Evolutionary conservation across 352 stramenopile genomes (phyloP).

Genomic region (Albugo candida): DNA sequence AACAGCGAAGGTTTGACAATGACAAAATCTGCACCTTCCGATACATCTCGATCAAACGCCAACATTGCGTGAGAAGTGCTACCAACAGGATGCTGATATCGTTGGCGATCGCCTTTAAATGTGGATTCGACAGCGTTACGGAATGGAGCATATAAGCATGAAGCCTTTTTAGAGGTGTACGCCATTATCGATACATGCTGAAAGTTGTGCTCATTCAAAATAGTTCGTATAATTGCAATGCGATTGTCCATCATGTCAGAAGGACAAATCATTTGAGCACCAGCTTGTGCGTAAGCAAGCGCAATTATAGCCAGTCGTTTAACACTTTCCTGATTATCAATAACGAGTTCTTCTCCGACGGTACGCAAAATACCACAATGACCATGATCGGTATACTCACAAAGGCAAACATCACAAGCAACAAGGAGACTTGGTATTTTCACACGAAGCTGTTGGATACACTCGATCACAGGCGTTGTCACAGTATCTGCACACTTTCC

Average conservation of each 20-base stretch:
- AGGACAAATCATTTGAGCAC: constrained; percentile 94
- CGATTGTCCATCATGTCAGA: constrained; percentile 96
- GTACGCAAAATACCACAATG: constrained; percentile 63
- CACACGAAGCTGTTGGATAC: constrained; percentile 34
- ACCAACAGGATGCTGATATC: constrained; percentile 90
- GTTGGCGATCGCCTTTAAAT: constrained; percentile 89
- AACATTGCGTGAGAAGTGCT: constrained; percentile 63
- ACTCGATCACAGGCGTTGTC: constrained; percentile 64
- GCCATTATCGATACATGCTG: constrained; percentile 97
- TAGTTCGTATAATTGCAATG: constrained; percentile 87
- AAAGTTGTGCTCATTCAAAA: constrained; percentile 90
- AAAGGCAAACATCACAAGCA: constrained; percentile 79
- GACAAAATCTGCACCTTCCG: constrained; percentile 93
- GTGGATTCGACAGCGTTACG: constrained; percentile 94
- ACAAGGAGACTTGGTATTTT: constrained; percentile 60
- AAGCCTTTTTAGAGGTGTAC: constrained; percentile 98
- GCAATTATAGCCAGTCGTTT: constrained; percentile 91
- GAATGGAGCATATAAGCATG: constrained; percentile 91
- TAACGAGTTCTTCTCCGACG: constrained; percentile 88
- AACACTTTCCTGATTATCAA: constrained; percentile 94
- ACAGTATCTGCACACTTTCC: constrained; percentile 52
- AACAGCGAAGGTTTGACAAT: constrained; percentile 99
- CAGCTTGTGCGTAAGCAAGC: constrained; percentile 89
- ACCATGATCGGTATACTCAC: constrained; percentile 80
- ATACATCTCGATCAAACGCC: constrained; percentile 58